phyloP scores from a whole-genome alignment of 331 rosid species.

The Cydonia oblonga region DNA sequence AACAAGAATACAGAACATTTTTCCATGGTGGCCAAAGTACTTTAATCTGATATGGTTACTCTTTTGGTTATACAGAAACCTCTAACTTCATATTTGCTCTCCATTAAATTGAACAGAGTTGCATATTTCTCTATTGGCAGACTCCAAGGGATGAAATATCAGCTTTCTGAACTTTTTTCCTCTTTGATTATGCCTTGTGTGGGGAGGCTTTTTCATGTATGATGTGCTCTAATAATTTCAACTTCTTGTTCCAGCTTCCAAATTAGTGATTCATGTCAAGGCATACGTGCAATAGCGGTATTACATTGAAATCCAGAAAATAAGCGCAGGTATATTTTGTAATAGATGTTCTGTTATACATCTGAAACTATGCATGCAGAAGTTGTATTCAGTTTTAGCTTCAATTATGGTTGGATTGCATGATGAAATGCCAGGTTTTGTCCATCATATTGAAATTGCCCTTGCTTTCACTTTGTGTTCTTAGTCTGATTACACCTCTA shows the following conservation, averaged over 20 bases:
- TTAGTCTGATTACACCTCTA: conserved; percentile 23
- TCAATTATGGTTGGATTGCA: conserved; percentile 5
- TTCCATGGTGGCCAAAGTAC: conserved; percentile 16
- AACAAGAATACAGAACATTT: conserved; percentile 42
- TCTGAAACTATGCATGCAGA: background rate
- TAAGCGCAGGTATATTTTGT: conserved; percentile 1
- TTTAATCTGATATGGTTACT: conserved; percentile 15
- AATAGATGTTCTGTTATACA: background rate
- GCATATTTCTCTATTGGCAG: background rate
- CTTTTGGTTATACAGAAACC: conserved; percentile 22
- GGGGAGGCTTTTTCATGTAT: background rate
- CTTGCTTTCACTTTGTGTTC: background rate
- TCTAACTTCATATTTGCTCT: conserved; percentile 15
- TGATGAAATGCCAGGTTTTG: conserved; percentile 6
- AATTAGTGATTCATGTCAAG: background rate
- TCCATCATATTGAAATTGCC: background rate
- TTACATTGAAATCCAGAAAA: background rate
- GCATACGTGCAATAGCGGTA: background rate
- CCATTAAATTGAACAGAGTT: conserved; percentile 15
- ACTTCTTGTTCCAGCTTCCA: background rate
- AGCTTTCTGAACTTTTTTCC: background rate
- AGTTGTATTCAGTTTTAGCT: conserved; percentile 4
- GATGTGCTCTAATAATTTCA: background rate
- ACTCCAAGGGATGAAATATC: background rate
- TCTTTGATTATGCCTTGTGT: background rate